Base-by-base conservation (phyloP, 2,329 filamentous ascomycete species). In the Raffaelea albimanens region DNA sequence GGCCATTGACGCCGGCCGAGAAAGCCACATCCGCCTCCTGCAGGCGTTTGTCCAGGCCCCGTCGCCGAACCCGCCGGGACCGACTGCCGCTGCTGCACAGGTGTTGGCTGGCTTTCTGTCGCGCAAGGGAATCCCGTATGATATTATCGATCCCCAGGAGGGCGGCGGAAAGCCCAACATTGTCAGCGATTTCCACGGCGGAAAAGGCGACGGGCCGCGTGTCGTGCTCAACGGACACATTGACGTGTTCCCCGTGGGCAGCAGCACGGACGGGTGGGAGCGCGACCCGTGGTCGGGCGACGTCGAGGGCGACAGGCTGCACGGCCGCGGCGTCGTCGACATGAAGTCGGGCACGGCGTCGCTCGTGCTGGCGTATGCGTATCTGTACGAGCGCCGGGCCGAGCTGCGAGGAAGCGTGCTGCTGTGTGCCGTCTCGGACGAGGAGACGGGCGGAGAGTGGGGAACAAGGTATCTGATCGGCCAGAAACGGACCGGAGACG, bases 281-380 rank as follows among this genome's bases (percentile, higher is more conserved):
- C 38, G 48, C 16, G 47, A 47, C 18, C 50, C 47, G 2, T 52
- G 47, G 50, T 52, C 50, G n/a, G 50, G 47, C 23, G 33, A 41
- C 10, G 40, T 52, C 13, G 50, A 38, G 5, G 45, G 47, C n/a
- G 45, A 50, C 34, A 44, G 50, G 5, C 40, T 52, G 16, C 36
- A 46, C 13, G 50, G 50, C 10, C 42, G 47, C 23, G 47, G 47
- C 13, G 50, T 50, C 2, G 50, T 52, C 19, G 50, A 50, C 40
- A 52, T 52, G 50, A 52, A 52, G 21, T 47, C 48, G 20, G 50
- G 50, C n/a, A 50, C 50, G 16, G 20, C 47, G 3, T 47, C 50
- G 25, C 45, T 52, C 13, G 42, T 48, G n/a, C 25, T 49, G 11
- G 47, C 50, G 3, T 52, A 49, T 18, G 47, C 43, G 5, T 42